Evolutionary conservation across 2,329 filamentous ascomycete genomes (phyloP).

Genomic region (Fusarium cicatricum): DNA sequence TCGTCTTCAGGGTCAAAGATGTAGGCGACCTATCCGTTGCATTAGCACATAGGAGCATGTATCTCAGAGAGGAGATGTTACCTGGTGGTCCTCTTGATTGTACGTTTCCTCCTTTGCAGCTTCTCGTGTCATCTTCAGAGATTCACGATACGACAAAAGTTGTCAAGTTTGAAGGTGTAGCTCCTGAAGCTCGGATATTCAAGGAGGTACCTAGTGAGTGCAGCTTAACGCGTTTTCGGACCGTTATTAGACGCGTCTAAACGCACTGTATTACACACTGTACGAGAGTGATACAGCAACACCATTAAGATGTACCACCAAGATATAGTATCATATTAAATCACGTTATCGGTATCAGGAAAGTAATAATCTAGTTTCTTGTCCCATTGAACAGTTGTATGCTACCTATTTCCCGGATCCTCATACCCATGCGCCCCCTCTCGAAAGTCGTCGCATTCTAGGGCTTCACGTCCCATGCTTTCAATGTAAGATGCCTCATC

Average conservation of each 20-base stretch:
- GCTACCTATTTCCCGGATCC: constrained; percentile 36
- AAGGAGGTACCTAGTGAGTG: constrained; percentile 1
- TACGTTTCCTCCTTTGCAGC: constrained; percentile 39
- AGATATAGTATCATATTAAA: background rate
- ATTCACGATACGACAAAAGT: background rate
- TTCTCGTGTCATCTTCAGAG: constrained; percentile 37
- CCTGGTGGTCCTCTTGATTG: constrained; percentile 57
- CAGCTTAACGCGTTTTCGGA: constrained; percentile 35
- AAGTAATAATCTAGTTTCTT: constrained; percentile 29
- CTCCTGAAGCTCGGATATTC: constrained; percentile 17
- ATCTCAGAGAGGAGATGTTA: constrained; percentile 30
- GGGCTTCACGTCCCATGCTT: constrained; percentile 21
- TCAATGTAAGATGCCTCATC: constrained; percentile 21
- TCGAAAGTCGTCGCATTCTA: constrained; percentile 30
- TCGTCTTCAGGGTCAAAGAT: constrained; percentile 64
- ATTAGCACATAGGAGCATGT: constrained; percentile 20
- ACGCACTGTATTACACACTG: constrained; percentile 32
- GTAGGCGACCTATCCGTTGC: constrained; percentile 62
- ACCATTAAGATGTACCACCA: no score
- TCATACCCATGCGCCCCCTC: constrained; percentile 34
- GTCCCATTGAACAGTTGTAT: constrained; percentile 41
- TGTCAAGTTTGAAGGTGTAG: constrained; percentile 1
- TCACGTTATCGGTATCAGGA: background rate
- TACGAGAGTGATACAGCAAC: background rate
- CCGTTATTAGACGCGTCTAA: constrained; percentile 6